Evolutionary conservation across 805 yeast species (phyloP), one percentile per base, ranked within the genome.

Genomic region (Saturnispora sekii): DNA sequence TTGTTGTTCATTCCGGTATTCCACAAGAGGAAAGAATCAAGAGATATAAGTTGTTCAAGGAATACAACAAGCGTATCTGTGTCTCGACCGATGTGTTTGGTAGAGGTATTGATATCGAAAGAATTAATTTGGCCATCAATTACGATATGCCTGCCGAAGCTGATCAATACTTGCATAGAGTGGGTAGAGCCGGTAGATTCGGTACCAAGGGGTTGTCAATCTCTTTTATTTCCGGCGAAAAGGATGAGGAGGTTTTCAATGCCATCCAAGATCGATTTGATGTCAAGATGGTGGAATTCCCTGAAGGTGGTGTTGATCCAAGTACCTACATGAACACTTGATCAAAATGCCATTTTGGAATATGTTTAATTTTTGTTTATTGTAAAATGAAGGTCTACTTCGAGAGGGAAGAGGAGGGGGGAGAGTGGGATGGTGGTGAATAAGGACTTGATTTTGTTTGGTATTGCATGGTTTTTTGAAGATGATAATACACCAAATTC

Each of bases 111-210:
- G 98, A 90, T 77, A 90, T 90, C 56, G 98, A 90, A 76, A 87
- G 98, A 73, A 90, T 90, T 70, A 90, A 90, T 71, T 72, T 90
- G 66, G 98, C 98, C 51, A 88, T 90, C 74, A 93, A 90, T 75
- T 90, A 90, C 69, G 98, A 90, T 69, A 72, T 90, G 73, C 96
- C 98, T 57, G 73, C 68, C 53, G 97, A 89, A 72, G 96, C 97
- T 53, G 97, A 90, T 68, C 97, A 93, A 69, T 90, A 93, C 70
- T 78, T 90, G 65, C 98, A 90, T 74, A 87, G 98, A 74, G 98
- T 90, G 52, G 98, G 98, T 63, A 88, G 98, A 79, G 98, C 98
- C 56, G 98, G 98, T 71, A 89, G 98, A 77, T 90, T 90, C 60
- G 98, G 98, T 74, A 90, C 98, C 64, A 90, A 90, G 73, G 98